Conservation (phyloP, 768 basidiomycete species). For the Lenzites betulinus region DNA sequence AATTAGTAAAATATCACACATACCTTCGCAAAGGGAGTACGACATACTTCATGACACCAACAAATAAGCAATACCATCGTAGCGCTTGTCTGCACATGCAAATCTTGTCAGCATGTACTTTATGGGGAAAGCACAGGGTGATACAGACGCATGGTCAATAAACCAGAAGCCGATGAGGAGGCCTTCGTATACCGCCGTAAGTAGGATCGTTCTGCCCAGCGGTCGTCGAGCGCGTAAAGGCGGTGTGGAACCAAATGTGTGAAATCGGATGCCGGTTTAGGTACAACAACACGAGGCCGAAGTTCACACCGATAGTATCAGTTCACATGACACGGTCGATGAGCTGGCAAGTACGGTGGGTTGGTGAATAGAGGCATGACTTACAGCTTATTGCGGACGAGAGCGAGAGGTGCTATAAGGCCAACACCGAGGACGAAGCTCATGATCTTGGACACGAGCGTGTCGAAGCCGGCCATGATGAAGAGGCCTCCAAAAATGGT, state of each 20-base stretch:
- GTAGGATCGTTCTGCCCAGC: constrained; percentile 70
- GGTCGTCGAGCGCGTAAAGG: neutral
- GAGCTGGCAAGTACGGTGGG: neutral
- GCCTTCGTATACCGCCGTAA: constrained; percentile 82
- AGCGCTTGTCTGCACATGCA: constrained; percentile 55
- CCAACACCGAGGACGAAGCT: constrained; percentile 91
- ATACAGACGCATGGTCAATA: constrained; percentile 81
- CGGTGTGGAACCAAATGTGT: neutral
- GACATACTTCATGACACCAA: constrained; percentile 83
- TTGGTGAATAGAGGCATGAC: constrained; percentile 30
- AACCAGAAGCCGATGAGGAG: constrained; percentile 95
- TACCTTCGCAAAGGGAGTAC: neutral
- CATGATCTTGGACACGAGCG: constrained; percentile 87
- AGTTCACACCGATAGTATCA: constrained; percentile 10
- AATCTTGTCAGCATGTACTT: constrained; percentile 29
- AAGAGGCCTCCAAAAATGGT: constrained; percentile 82
- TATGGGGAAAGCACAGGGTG: neutral
- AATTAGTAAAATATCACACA: too few species aligned
- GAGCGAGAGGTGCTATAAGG: constrained; percentile 78
- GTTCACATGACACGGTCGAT: neutral
- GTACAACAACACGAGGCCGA: constrained; percentile 2
- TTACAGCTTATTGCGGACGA: constrained; percentile 90
- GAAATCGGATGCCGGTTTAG: constrained; percentile 4
- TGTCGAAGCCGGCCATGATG: constrained; percentile 83
- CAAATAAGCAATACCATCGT: constrained; percentile 80